Percentiles rank a stretch among this genome's conserved stretches.
phyloP scores from a whole-genome alignment of 129 eudicot species.

The Gnaphalium uliginosum region DNA sequence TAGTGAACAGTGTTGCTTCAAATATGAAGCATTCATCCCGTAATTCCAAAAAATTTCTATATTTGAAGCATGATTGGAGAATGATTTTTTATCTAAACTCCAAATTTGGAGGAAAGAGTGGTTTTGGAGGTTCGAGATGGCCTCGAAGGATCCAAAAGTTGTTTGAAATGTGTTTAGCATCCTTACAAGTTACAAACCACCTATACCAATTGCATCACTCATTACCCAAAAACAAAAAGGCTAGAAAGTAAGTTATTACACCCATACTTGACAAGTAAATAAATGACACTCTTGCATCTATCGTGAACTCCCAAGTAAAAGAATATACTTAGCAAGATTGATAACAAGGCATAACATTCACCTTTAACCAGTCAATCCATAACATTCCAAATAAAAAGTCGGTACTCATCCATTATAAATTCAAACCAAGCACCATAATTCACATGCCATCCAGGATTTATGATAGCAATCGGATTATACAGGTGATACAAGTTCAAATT shows the following conservation, averaged over 20 bases:
- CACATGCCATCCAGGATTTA: constrained; percentile 20
- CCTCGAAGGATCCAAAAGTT: not conserved
- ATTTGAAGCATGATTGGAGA: no score
- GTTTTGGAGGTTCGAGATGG: no score
- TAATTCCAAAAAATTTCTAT: no score
- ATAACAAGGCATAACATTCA: constrained; percentile 42
- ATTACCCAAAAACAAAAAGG: constrained; percentile 1
- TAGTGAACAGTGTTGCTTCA: no score
- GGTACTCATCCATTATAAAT: constrained; percentile 10
- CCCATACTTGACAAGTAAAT: not conserved
- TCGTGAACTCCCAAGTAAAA: not conserved
- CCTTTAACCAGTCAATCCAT: not conserved
- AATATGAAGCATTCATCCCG: no score
- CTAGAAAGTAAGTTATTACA: not conserved
- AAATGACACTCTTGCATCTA: no score
- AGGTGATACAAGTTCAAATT: not conserved
- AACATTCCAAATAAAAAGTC: not conserved
- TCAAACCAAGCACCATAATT: constrained; percentile 9
- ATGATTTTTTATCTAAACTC: no score
- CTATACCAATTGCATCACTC: not conserved
- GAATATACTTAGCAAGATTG: not conserved
- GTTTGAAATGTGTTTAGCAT: not conserved
- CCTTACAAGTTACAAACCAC: not conserved
- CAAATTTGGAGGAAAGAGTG: no score
- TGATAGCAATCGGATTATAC: constrained; percentile 22